phyloP scores from a whole-genome alignment of 179 eudicot species.

The Spergularia azorica region DNA sequence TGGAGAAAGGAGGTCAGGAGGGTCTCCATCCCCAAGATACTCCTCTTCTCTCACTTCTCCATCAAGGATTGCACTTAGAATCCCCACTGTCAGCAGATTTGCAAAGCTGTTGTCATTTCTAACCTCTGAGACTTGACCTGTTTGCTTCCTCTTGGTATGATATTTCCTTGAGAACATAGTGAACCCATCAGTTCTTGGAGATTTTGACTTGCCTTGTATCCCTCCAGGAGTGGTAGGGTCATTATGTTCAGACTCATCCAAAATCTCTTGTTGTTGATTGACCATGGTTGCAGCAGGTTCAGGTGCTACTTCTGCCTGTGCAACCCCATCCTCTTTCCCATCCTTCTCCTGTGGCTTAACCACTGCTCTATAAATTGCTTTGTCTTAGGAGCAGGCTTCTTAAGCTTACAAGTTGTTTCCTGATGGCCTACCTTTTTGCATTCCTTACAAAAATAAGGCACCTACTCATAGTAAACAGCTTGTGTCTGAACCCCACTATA shows the following conservation, averaged over 20 bases:
- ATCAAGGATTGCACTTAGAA: not conserved
- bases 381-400: not conserved
- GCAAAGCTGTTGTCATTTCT: not conserved
- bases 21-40: not conserved
- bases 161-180: too few relatives aligned
- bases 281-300: too few relatives aligned
- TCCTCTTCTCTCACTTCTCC: not conserved
- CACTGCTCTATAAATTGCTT: not conserved
- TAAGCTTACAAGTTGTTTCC: not conserved
- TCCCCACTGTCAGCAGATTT: not conserved
- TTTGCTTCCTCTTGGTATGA: too few relatives aligned
- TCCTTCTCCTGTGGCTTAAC: not conserved
- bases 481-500: not conserved
- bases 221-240: too few relatives aligned
- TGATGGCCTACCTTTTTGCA: not conserved
- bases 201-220: too few relatives aligned
- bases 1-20: not conserved
- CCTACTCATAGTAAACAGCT: not conserved
- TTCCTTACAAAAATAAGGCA: not conserved
- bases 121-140: too few relatives aligned
- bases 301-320: too few relatives aligned
- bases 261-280: too few relatives aligned
- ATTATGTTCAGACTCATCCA: too few relatives aligned
- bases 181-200: too few relatives aligned
- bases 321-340: too few relatives aligned